Percentiles rank a stretch among this genome's conserved stretches.
Evolutionary conservation across 2,329 filamentous ascomycete genomes (phyloP).

Genomic region (Nannizziopsis arthrosporioides): DNA sequence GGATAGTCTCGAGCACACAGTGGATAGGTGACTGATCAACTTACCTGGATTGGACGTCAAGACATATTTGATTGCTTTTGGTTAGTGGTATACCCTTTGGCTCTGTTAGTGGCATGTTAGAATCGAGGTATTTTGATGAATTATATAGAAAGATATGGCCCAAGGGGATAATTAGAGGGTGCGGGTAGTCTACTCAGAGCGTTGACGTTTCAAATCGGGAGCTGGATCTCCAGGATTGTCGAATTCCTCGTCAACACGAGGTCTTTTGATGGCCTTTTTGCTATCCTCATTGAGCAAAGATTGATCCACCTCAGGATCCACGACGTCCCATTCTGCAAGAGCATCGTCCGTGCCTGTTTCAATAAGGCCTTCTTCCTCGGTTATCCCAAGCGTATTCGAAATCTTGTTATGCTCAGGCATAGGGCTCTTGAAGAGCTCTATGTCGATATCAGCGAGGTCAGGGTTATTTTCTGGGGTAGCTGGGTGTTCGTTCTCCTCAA

Average conservation of each 20-base stretch:
- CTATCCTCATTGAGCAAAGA: constrained; percentile 20
- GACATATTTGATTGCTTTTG: not conserved
- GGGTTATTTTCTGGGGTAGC: constrained; percentile 16
- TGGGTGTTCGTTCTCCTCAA: constrained; percentile 10
- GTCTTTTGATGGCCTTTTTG: constrained; percentile 14
- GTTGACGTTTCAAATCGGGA: constrained; percentile 13
- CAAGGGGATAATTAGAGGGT: not conserved
- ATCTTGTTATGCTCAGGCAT: not conserved
- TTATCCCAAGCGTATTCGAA: not conserved
- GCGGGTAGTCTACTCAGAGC: constrained; percentile 10
- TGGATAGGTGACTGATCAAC: not conserved
- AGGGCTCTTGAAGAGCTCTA: constrained; percentile 24
- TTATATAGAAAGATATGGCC: not conserved
- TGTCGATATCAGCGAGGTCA: constrained; percentile 25
- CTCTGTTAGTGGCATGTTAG: not conserved
- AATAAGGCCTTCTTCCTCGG: not conserved
- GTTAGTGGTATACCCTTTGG: not conserved
- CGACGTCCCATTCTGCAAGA: constrained; percentile 1
- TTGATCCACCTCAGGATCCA: constrained; percentile 21
- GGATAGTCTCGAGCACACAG: not conserved
- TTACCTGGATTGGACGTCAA: not conserved
- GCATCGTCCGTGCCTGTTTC: constrained; percentile 4
- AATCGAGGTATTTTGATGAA: not conserved
- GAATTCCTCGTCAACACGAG: constrained; percentile 11
- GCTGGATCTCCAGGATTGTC: constrained; percentile 4